Base-by-base conservation (phyloP, 2,329 filamentous ascomycete species). In the Colletotrichum sp. region DNA sequence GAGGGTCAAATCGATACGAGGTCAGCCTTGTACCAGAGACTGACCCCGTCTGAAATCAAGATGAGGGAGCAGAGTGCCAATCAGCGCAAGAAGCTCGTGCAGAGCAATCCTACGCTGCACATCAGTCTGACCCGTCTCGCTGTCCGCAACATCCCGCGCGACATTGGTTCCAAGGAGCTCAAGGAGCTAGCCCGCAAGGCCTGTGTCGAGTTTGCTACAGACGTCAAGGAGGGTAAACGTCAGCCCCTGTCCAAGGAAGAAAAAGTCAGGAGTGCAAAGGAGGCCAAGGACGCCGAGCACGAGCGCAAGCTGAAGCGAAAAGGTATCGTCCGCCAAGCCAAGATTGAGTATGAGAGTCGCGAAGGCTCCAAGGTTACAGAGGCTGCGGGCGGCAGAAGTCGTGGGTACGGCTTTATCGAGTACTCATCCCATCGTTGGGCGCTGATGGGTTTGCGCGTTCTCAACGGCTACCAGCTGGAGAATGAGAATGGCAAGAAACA, bases 361-460 rank as follows among this genome's bases (percentile, higher is more conserved):
- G 93, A 97, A 79, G 97, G 97, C 61, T 92, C 92, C 81, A 98
- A 98, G 87, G 92, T 98, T 16, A 86, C 90, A 11, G 96, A 98
- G 85, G 89, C 91, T 59, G 92, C 89, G 67, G 95, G 94, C 9
- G 96, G 96, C 63, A 91, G 94, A 82, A 97, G 94, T 83, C 92
- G 96, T 83, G 97, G 97, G 7, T 99, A 99, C 83, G 97, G 98
- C 15, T 99, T 99, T 87, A 94, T 99, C 79, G 97, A 99, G 86
- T 99, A 98, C 85, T 94, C 93, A 78, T 97, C 95, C 34, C 97
- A 99, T 82, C 94, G 97, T 66, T 96, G 94, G 89, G 97, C 97
- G 16, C 89, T 99, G 52, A 98, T 98, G 95, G 97, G 95, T 28
- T 88, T 99, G 77, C 91, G 97, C 63, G 98, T 95, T 93, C 89